Percentiles rank a stretch among this genome's conserved stretches.
phyloP scores from a whole-genome alignment of 352 stramenopile species.

The Phytopythium chamaehyphon region DNA sequence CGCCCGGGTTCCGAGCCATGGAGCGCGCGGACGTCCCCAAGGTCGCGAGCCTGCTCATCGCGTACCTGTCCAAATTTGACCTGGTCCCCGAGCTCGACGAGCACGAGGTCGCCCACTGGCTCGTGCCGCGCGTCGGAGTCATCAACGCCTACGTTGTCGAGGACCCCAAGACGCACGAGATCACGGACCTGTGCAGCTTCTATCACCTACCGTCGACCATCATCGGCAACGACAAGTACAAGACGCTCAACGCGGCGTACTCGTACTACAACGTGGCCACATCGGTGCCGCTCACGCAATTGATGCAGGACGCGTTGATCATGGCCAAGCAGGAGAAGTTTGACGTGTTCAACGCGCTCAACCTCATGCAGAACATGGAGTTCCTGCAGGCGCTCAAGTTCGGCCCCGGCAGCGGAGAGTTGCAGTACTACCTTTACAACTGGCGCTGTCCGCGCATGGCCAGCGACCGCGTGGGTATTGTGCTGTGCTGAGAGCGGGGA shows the following conservation, averaged over 20 bases:
- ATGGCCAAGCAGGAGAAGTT: slow-evolving; percentile 46
- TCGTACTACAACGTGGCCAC: slow-evolving; percentile 96
- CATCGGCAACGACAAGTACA: slow-evolving; percentile 93
- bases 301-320: slow-evolving; percentile 69
- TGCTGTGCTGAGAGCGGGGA: slow-evolving; percentile 28
- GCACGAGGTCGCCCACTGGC: slow-evolving; percentile 95
- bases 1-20: slow-evolving; percentile 50
- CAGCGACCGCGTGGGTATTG: slow-evolving; percentile 46
- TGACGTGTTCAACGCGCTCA: slow-evolving; percentile 71
- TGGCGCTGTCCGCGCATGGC: slow-evolving; percentile 68
- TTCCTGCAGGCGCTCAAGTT: slow-evolving; percentile 62
- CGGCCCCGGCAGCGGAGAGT: slow-evolving; percentile 46
- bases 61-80: slow-evolving; percentile 56
- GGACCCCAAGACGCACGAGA: slow-evolving; percentile 41
- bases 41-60: slow-evolving; percentile 43
- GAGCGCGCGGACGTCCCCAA: slow-evolving; percentile 42
- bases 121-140: slow-evolving; percentile 93
- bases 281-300: slow-evolving; percentile 41
- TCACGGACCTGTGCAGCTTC: slow-evolving; percentile 96
- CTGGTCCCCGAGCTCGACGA: slow-evolving; percentile 87
- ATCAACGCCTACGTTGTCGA: slow-evolving; percentile 93
- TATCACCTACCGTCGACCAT: slow-evolving; percentile 98
- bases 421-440: slow-evolving; percentile 81
- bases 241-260: slow-evolving; percentile 95
- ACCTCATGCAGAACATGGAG: slow-evolving; percentile 61